These are phyloP conservation scores for Drosera spatulata DNA, from an alignment of 179 eudicot species.

Conservation along the genomic window DNA sequence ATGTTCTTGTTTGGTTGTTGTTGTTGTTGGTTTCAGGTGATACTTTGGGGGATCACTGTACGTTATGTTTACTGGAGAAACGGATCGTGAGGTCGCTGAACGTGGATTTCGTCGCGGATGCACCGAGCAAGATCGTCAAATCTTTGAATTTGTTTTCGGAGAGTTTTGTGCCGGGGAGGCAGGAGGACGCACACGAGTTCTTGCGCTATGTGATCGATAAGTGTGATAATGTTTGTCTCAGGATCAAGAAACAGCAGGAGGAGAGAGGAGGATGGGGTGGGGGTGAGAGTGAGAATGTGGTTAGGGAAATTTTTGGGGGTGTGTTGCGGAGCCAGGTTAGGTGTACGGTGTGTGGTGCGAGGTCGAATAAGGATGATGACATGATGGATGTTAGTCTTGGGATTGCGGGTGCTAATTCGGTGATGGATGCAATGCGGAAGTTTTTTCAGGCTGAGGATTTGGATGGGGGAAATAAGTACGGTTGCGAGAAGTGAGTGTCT, in stretches of 20 bases:
- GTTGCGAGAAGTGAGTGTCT: conserved; percentile 63
- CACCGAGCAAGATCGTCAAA: conserved; percentile 61
- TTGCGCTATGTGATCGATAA: conserved; percentile 91
- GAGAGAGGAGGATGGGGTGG: conserved; percentile 37
- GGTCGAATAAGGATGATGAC: conserved; percentile 93
- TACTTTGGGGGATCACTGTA: conserved; percentile 24
- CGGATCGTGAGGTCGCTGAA: conserved; percentile 71
- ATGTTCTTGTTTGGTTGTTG: too few relatives aligned
- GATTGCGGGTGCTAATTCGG: conserved; percentile 52
- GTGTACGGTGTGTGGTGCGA: conserved; percentile 79
- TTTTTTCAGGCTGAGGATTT: conserved; percentile 86
- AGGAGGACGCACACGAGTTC: conserved; percentile 98
- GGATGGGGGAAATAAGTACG: conserved; percentile 94
- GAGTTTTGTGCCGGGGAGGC: conserved; percentile 70
- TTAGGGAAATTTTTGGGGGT: conserved; percentile 94
- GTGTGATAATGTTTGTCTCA: conserved; percentile 81
- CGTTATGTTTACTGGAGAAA: conserved; percentile 84
- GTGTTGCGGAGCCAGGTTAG: conserved; percentile 91
- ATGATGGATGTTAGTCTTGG: conserved; percentile 97
- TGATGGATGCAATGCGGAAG: conserved; percentile 68
- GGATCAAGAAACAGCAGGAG: conserved; percentile 66
- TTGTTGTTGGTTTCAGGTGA: too few relatives aligned
- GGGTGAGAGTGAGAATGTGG: conserved; percentile 44
- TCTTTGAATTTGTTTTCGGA: conserved; percentile 62
- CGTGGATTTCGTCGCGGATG: conserved; percentile 44